phyloP scores from a whole-genome alignment of 2,329 filamentous ascomycete species.

The Chalara sp. region DNA sequence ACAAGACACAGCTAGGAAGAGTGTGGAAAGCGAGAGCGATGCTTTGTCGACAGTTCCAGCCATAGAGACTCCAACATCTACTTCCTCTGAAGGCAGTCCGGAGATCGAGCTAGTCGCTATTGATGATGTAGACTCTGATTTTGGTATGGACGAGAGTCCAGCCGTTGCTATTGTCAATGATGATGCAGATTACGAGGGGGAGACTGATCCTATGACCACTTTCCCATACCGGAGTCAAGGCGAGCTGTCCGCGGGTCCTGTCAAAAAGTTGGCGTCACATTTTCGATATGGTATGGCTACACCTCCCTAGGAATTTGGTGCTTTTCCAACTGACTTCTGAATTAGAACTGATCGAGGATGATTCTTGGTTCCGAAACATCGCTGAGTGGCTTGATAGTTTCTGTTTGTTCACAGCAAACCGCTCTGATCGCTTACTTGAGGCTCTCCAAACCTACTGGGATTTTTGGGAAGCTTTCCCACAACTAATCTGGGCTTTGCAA shows the following conservation, averaged over 20 bases:
- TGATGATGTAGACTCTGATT: constrained; percentile 20
- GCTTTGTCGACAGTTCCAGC: constrained; percentile 20
- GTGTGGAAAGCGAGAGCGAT: constrained; percentile 26
- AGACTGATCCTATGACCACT: constrained; percentile 35
- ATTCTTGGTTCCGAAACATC: constrained; percentile 37
- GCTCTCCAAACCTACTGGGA: constrained; percentile 37
- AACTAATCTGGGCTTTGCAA: constrained; percentile 37
- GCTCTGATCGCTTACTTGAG: constrained; percentile 31
- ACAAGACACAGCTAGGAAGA: constrained; percentile 13
- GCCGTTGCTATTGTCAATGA: constrained; percentile 24
- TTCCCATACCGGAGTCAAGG: constrained; percentile 36
- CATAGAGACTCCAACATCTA: constrained; percentile 25
- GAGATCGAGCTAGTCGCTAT: constrained; percentile 23
- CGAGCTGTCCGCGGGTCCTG: constrained; percentile 15
- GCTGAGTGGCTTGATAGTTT: constrained; percentile 45
- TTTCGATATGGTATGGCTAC: constrained; percentile 31
- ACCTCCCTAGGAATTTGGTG: constrained; percentile 7
- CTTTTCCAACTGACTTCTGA: constrained; percentile 18
- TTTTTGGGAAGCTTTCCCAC: constrained; percentile 48
- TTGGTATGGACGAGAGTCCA: constrained; percentile 11
- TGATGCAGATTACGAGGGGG: constrained; percentile 13
- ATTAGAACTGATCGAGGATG: constrained; percentile 36
- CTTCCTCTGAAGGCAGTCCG: constrained; percentile 25
- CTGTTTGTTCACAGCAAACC: constrained; percentile 33
- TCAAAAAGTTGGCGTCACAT: constrained; percentile 23